Conservation (phyloP, 2,329 filamentous ascomycete genomes). For the Penicillium concentricum region DNA sequence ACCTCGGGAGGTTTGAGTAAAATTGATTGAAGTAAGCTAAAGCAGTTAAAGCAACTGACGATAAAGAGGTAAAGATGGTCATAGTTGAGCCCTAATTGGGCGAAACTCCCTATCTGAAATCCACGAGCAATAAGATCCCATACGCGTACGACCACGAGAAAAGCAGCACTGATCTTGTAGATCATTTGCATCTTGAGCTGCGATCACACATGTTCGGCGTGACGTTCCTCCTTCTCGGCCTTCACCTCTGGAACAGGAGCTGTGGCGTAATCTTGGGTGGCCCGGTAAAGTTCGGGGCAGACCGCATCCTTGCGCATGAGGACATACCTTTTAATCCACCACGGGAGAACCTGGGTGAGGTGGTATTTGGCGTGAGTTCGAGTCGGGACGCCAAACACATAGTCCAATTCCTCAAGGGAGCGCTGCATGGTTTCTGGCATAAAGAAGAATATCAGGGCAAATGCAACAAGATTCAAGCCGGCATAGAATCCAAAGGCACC, state of each 20-base stretch:
- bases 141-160: background rate
- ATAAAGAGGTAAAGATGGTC: background rate
- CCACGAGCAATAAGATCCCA: background rate
- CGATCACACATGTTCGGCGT: background rate
- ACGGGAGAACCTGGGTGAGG: slow-evolving; percentile 54
- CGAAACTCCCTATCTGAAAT: background rate
- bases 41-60: background rate
- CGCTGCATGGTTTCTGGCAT: slow-evolving; percentile 53
- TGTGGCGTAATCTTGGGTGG: background rate
- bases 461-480: slow-evolving; percentile 56
- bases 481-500: slow-evolving; percentile 60
- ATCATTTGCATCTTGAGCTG: background rate
- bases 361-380: slow-evolving; percentile 56
- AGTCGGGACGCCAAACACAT: slow-evolving; percentile 53
- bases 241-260: background rate
- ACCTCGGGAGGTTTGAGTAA: background rate
- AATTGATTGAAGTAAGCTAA: background rate
- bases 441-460: slow-evolving; percentile 60
- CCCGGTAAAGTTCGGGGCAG: slow-evolving; percentile 51
- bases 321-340: slow-evolving; percentile 59
- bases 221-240: background rate
- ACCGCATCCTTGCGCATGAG: slow-evolving; percentile 49
- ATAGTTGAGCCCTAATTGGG: slow-evolving; percentile 1
- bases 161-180: background rate
- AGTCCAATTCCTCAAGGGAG: slow-evolving; percentile 56